Evolutionary conservation across 192 early-diverging fungal species (phyloP).

Genomic region (Coemansia reversa): DNA sequence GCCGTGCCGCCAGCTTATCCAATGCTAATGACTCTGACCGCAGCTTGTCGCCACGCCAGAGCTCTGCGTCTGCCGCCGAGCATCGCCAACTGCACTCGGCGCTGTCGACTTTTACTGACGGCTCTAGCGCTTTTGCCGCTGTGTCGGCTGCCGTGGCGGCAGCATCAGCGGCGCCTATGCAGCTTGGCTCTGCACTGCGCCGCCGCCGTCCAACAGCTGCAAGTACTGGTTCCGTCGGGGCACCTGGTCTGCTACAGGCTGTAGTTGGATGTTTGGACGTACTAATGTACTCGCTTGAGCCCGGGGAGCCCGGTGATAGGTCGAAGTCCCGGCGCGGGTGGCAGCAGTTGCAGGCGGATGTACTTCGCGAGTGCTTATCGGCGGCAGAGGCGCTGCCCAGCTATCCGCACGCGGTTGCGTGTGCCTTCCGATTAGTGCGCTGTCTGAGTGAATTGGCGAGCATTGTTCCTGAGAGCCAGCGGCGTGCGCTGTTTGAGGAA

Average conservation of each 20-base stretch:
- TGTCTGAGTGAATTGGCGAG: slow-evolving; percentile 29
- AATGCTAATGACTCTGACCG: not conserved
- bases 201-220: not conserved
- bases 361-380: slow-evolving; percentile 44
- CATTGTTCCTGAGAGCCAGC: slow-evolving; percentile 14
- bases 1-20: not conserved
- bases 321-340: slow-evolving; percentile 15
- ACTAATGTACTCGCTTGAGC: slow-evolving; percentile 16
- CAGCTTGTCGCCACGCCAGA: not conserved
- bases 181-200: not conserved
- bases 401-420: slow-evolving; percentile 38
- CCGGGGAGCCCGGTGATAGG: not conserved
- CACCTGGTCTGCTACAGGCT: slow-evolving; percentile 8
- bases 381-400: slow-evolving; percentile 47
- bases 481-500: slow-evolving; percentile 30
- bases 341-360: slow-evolving; percentile 42
- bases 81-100: slow-evolving; percentile 12
- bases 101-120: slow-evolving; percentile 36
- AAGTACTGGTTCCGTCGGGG: not conserved
- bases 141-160: slow-evolving; percentile 39
- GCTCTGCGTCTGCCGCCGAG: not conserved
- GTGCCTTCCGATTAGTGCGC: slow-evolving; percentile 34
- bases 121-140: slow-evolving; percentile 44
- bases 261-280: slow-evolving; percentile 38
- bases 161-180: not conserved